Conservation (phyloP, 805 yeast genomes). For the Pichia ethanolica region DNA sequence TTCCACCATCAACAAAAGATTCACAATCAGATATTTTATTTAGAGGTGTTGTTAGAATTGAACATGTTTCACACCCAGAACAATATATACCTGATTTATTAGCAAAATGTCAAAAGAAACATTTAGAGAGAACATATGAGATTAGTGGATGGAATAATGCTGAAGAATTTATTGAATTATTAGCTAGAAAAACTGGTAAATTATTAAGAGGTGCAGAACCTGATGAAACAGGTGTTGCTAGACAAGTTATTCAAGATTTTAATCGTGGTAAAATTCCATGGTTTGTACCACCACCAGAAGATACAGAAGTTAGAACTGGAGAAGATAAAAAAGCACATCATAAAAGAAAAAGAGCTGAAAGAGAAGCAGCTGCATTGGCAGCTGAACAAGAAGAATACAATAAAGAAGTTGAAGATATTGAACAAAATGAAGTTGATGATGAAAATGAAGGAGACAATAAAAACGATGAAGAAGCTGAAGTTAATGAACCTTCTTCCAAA, state of each 20-base stretch:
- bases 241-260: conserved; percentile 85
- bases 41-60: conserved; percentile 98
- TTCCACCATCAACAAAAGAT: conserved; percentile 89
- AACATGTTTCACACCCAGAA: conserved; percentile 91
- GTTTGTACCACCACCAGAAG: conserved; percentile 92
- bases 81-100: conserved; percentile 87
- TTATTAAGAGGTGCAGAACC: conserved; percentile 96
- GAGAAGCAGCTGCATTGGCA: conserved; percentile 28
- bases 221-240: conserved; percentile 88
- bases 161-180: conserved; percentile 76
- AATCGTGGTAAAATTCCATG: conserved; percentile 97
- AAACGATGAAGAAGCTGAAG: conserved; percentile 16
- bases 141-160: conserved; percentile 80
- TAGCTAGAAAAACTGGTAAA: conserved; percentile 91
- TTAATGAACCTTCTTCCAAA: conserved; percentile 14
- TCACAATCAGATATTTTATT: conserved; percentile 85
- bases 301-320: conserved; percentile 48
- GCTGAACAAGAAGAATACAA: conserved; percentile 19
- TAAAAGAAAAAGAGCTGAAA: conserved; percentile 47
- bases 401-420: conserved; percentile 15
- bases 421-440: conserved; percentile 18
- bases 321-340: conserved; percentile 48
- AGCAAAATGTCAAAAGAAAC: conserved; percentile 77
- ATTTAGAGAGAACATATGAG: conserved; percentile 92
- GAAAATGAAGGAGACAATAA: conserved; percentile 20